Evolutionary conservation across 2,329 filamentous ascomycete genomes (phyloP).

Genomic region (Helminthosporium solani): DNA sequence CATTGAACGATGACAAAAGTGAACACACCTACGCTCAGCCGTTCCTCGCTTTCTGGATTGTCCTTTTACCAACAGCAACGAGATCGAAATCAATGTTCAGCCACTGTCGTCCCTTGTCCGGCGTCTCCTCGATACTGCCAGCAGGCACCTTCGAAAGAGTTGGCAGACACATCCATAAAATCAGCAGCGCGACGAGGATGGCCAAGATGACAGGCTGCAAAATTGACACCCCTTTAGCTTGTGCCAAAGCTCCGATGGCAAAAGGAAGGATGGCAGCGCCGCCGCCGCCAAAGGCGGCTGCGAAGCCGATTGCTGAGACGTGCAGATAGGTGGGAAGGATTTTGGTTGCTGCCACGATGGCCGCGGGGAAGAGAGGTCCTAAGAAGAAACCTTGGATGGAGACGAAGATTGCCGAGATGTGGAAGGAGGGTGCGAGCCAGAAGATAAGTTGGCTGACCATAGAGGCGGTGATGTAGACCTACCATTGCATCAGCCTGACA

Average conservation of each 20-base stretch:
- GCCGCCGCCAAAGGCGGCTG: conserved; percentile 70
- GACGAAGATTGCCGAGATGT: conserved; percentile 69
- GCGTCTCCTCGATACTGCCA: conserved; percentile 4
- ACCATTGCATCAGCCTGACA: conserved; percentile 28
- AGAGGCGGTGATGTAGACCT: conserved; percentile 61
- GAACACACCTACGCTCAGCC: not conserved
- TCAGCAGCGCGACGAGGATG: conserved; percentile 50
- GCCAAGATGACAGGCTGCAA: conserved; percentile 59
- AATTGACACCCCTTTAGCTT: conserved; percentile 57
- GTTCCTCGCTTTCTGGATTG: conserved; percentile 13
- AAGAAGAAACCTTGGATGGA: conserved; percentile 73
- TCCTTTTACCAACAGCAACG: conserved; percentile 17
- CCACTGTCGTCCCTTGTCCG: conserved; percentile 10
- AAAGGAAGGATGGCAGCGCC: conserved; percentile 67
- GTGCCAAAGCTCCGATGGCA: conserved; percentile 65
- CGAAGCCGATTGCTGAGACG: conserved; percentile 74
- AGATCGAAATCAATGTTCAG: conserved; percentile 24
- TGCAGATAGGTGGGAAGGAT: conserved; percentile 71
- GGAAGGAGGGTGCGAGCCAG: conserved; percentile 74
- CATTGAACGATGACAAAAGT: not conserved
- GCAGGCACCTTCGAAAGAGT: conserved; percentile 12
- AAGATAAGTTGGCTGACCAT: conserved; percentile 68
- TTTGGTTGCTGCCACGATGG: conserved; percentile 69
- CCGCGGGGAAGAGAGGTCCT: conserved; percentile 73
- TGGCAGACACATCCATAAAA: conserved; percentile 50